Evolutionary conservation across 164 flowering plant genomes (phyloP), one percentile per base, ranked within the genome.

Genomic region (Vitis labrusca): DNA sequence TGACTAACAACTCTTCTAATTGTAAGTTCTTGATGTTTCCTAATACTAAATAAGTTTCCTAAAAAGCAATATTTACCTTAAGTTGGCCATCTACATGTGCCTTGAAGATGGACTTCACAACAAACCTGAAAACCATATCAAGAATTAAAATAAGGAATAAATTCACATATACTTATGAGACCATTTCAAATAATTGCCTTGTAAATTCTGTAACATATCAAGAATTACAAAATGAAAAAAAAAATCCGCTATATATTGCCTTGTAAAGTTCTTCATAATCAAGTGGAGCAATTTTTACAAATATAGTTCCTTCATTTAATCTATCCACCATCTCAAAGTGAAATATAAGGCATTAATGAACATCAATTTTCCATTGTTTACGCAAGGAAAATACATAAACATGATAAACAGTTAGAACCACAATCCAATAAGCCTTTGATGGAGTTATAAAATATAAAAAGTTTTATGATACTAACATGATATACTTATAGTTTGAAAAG

Each of bases 51-150:
- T 23, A 51, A 49, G 49, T 17, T 23, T 14, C 37, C 3, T 1
- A 19, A n/a, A 32, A 17, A 8, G 2, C 70, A 60, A 44, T 13
- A 60, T 62, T 56, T 79, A 94, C 98, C 97, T 94, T 94, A 30
- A 94, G 91, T 70, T 82, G 97, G 52, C 98, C 98, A 82, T 94
- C 98, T 14, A 92, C 98, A 82, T 92, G 98, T 47, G 98, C 98
- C 73, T 89, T 83, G 74, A 94, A 94, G 60, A 94, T 90, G 68
- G 98, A 97, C 79, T 87, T 92, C 32, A 88, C 92, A 80, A 94
- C 98, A 66, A 97, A 17, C 97, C 98, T 94, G 87, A 78, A 79
- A 77, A 61, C 53, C 68, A 71, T 29, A 32, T 37, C 57, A 78
- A 69, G 65, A 47, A 65, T 76, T 61, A 79, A n/a, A 29, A 67